A percentile compares a stretch with the other conserved stretches of the same genome.
These are phyloP conservation scores for Diaporthe humulicola DNA, from an alignment of 2,329 filamentous ascomycete genomes.

Conservation along the genomic window DNA sequence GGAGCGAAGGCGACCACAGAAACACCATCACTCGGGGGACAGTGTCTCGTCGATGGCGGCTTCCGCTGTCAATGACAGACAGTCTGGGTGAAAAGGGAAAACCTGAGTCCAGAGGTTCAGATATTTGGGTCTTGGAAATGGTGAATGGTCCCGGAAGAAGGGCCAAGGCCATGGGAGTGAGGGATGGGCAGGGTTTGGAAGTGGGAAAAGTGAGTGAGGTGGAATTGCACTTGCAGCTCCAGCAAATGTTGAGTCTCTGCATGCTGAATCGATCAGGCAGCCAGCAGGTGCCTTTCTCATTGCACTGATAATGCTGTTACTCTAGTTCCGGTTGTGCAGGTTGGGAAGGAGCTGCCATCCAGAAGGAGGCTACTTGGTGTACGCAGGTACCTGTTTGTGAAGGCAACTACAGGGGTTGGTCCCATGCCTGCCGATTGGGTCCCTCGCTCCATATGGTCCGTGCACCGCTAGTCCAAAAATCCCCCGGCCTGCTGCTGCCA, in stretches of 20 bases:
- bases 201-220: neutral
- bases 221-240: neutral
- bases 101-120: too few species aligned
- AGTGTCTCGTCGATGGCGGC: neutral
- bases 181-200: neutral
- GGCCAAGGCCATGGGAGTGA: too few species aligned
- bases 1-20: neutral
- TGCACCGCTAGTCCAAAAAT: conserved; percentile 26
- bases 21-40: too few species aligned
- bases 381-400: neutral
- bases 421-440: neutral
- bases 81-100: too few species aligned
- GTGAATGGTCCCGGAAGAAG: neutral
- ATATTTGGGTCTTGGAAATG: neutral
- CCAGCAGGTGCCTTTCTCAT: neutral
- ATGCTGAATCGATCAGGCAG: neutral
- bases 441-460: neutral
- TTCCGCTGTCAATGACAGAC: neutral
- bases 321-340: neutral
- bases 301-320: neutral
- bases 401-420: neutral
- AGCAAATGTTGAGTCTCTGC: neutral
- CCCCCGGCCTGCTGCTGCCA: conserved; percentile 27
- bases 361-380: neutral
- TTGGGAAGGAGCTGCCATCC: neutral